These are phyloP conservation scores for Trebouxia sp. DNA, from an alignment of 139 green algal genomes.

Conservation along the genomic window DNA sequence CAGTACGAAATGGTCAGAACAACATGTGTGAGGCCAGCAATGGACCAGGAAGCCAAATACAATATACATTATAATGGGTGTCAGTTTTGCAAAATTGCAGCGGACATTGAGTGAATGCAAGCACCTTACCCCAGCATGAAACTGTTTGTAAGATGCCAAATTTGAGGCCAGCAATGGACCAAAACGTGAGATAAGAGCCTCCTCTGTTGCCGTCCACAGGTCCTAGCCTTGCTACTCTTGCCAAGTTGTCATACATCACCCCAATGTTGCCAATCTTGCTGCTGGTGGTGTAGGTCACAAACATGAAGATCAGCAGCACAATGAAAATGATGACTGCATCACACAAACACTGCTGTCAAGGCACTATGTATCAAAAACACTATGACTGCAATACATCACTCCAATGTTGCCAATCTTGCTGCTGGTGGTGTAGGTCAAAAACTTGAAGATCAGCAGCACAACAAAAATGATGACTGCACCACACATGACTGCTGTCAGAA, in stretches of 20 bases:
- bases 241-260: slow-evolving; percentile 65
- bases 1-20: no score
- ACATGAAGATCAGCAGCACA: slow-evolving; percentile 82
- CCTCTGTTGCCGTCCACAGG: slow-evolving; percentile 79
- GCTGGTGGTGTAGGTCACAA: slow-evolving; percentile 69
- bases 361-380: no score
- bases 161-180: slow-evolving; percentile 43
- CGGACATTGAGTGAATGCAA: neutral
- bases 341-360: no score
- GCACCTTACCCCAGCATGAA: slow-evolving; percentile 9
- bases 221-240: slow-evolving; percentile 34
- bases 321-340: slow-evolving; percentile 75
- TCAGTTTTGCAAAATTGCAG: no score
- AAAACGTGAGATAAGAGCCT: slow-evolving; percentile 89
- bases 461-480: slow-evolving; percentile 75
- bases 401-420: slow-evolving; percentile 48
- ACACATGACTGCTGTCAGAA: neutral
- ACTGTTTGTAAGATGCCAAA: slow-evolving; percentile 26
- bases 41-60: no score
- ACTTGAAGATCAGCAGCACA: slow-evolving; percentile 81
- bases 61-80: no score
- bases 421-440: slow-evolving; percentile 69
- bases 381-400: no score
- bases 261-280: slow-evolving; percentile 46
- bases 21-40: no score